Evolutionary conservation across 2,329 filamentous ascomycete genomes (phyloP), one percentile per base, ranked within the genome.

Genomic region (Aspergillus fischeri): DNA sequence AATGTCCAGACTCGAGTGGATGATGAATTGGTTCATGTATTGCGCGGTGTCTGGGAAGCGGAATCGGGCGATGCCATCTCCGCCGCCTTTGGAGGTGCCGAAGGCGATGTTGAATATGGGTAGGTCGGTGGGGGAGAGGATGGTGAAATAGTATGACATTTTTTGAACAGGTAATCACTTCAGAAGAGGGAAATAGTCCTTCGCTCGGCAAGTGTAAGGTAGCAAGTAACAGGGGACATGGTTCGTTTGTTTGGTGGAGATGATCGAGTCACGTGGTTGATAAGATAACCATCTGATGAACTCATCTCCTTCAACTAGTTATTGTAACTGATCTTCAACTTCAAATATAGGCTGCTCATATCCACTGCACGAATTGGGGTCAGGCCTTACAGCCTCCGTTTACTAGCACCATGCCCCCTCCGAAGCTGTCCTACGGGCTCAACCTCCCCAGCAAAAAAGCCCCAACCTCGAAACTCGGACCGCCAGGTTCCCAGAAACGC

Each of bases 71-170:
- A 92, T 82, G 66, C 94, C 94, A 80, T 97, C 94, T 72, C 93
- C 93, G 77, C 93, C 92, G 67, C 92, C 89, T 76, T 97, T 97
- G 44, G 91, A 96, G 42, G 93, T 97, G 68, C 94, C 94, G 74
- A 99, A 99, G 72, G 96, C 92, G 76, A 95, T 86, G 78, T 96
- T 93, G 79, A 97, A 99, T 65, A 99, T 85, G 35, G 94, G 93
- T 72, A 93, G 95, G 80, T 99, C 94, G 68, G 91, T 90, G 24
- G 92, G 95, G 71, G 92, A 94, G 74, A 99, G 86, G 66, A 99
- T 96, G 71, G 90, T 90, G 78, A 99, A 97, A 81, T 97, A 97
- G 83, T 97, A 99, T 59, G 92, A 97, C 94, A 97, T 97, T 63
- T 66, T 81, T 29, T 1, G 66, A 47, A 27, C 28, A 24, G 35